Percentiles rank a stretch among this genome's conserved stretches.
Conservation (phyloP, 2,329 filamentous ascomycete species). For the Sporothrix phasma region DNA sequence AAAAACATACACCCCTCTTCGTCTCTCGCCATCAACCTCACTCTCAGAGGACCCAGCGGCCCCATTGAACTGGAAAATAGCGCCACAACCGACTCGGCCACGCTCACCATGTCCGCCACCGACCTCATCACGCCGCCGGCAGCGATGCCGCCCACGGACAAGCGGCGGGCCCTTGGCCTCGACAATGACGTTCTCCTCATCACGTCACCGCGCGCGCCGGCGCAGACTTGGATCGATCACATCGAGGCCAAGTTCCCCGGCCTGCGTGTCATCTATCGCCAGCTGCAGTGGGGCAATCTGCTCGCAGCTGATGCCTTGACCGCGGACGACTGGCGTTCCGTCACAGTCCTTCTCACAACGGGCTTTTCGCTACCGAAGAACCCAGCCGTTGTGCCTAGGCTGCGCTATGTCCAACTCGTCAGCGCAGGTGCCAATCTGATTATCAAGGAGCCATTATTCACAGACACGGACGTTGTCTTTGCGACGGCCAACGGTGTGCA, state of each 20-base stretch:
- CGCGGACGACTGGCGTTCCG: constrained; percentile 35
- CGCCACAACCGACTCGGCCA: neutral
- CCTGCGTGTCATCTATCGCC: constrained; percentile 30
- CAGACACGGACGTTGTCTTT: constrained; percentile 40
- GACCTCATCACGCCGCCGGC: neutral
- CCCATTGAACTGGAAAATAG: neutral
- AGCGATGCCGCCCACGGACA: neutral
- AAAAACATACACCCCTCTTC: neutral
- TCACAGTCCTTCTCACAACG: constrained; percentile 33
- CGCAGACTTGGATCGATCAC: constrained; percentile 27
- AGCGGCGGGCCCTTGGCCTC: constrained; percentile 24
- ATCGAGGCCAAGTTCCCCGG: constrained; percentile 34
- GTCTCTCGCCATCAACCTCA: constrained; percentile 9
- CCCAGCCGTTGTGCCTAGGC: constrained; percentile 33
- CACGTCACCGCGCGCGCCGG: constrained; percentile 26
- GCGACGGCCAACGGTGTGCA: constrained; percentile 50
- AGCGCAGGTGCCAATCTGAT: constrained; percentile 46
- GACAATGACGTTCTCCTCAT: constrained; percentile 40
- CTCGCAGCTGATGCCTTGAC: constrained; percentile 16
- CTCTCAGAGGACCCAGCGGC: neutral
- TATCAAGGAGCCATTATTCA: constrained; percentile 37
- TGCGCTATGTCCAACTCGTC: constrained; percentile 44
- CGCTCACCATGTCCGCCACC: constrained; percentile 8
- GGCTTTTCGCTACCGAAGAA: constrained; percentile 29
- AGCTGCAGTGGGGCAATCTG: constrained; percentile 25